These are phyloP conservation scores for Blumeriella jaapii DNA, from an alignment of 2,329 filamentous ascomycete species.

Conservation along the genomic window DNA sequence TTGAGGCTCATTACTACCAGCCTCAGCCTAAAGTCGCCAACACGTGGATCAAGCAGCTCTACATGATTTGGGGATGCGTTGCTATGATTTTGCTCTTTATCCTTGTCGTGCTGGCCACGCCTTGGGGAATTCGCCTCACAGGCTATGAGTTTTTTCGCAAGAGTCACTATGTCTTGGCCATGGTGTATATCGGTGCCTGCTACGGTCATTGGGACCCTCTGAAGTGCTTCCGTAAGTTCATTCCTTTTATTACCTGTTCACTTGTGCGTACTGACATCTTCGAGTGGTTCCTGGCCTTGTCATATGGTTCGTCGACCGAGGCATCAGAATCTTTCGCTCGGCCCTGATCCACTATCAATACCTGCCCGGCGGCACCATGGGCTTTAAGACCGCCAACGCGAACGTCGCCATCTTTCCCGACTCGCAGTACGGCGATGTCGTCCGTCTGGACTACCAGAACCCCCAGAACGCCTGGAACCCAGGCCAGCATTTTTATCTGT, in stretches of 20 bases:
- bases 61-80: conserved; percentile 63
- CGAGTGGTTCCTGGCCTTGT: conserved; percentile 54
- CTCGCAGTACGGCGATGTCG: conserved; percentile 45
- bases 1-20: conserved; percentile 57
- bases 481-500: conserved; percentile 69
- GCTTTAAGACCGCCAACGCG: conserved; percentile 44
- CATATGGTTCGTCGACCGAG: conserved; percentile 55
- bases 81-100: conserved; percentile 53
- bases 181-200: conserved; percentile 63
- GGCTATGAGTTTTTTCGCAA: conserved; percentile 74
- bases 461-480: conserved; percentile 54
- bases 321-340: conserved; percentile 44
- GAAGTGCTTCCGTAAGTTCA: too few relatives aligned
- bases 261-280: too few relatives aligned
- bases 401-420: conserved; percentile 39
- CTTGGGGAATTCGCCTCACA: conserved; percentile 48
- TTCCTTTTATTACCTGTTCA: too few relatives aligned
- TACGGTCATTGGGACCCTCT: conserved; percentile 64
- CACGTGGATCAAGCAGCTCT: conserved; percentile 49
- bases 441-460: conserved; percentile 55
- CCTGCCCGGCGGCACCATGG: conserved; percentile 27
- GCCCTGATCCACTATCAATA: conserved; percentile 45
- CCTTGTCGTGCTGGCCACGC: conserved; percentile 46
- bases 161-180: conserved; percentile 59
- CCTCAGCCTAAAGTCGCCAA: conserved; percentile 51